Evolutionary conservation across 352 stramenopile species (phyloP).

Genomic region (Aphanomyces cochlioides): DNA sequence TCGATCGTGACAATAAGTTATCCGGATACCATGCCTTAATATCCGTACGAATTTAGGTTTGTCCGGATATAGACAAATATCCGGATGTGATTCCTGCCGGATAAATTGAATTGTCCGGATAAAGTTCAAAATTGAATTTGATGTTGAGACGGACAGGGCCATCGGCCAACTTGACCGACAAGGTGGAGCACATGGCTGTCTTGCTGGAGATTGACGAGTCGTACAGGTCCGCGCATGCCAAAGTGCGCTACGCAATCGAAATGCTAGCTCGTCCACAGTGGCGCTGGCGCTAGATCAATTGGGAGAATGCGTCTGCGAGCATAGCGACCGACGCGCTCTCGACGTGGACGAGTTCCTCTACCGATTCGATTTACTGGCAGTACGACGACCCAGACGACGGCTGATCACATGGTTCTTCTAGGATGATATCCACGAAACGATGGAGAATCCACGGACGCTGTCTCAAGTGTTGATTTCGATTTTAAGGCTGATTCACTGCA

Average conservation of each 20-base stretch:
- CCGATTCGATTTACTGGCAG: conserved; percentile 16
- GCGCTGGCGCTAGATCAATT: not conserved
- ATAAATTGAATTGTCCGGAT: no score
- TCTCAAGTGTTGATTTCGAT: conserved; percentile 6
- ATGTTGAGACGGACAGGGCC: not conserved
- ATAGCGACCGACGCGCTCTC: not conserved
- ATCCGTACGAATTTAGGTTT: no score
- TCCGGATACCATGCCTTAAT: no score
- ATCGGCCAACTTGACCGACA: not conserved
- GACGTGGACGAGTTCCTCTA: conserved; percentile 17
- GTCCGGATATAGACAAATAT: no score
- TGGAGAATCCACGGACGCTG: conserved; percentile 12
- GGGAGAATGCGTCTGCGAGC: not conserved
- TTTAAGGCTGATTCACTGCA: not conserved
- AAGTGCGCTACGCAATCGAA: not conserved
- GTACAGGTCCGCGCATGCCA: conserved; percentile 1
- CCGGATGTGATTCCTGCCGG: no score
- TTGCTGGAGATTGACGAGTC: not conserved
- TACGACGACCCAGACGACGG: not conserved
- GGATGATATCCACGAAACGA: conserved; percentile 9
- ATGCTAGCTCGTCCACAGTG: not conserved
- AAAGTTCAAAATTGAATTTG: not conserved
- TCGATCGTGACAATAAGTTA: not conserved
- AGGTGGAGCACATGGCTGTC: not conserved
- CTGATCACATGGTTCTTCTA: not conserved